Base-by-base conservation (phyloP, 768 basidiomycete species). In the Podaxis sp. region DNA sequence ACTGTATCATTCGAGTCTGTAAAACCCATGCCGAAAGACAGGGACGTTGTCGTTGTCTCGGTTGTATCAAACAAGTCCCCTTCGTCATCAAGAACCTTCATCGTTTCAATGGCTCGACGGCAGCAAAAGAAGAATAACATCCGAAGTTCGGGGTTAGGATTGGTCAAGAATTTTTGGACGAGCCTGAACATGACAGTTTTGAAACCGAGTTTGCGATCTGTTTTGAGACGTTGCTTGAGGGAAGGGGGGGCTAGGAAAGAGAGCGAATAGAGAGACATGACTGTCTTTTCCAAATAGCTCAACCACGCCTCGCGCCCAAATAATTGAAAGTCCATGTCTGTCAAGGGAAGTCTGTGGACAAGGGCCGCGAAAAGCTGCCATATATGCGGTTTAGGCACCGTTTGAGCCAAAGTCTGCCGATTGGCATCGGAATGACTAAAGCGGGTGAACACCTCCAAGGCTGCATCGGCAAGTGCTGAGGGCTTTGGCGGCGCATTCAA, bases 1-100 rank as follows among this genome's bases (percentile, higher is more conserved):
- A 77, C 77, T 16, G 72, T 81, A 65, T 91, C 89, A 6, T 83
- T 85, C 46, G 82, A 79, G 69, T 92, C 92, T 1, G 88, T 84
- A 67, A 88, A 92, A 13, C 90, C 91, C 82, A 93, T 89, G n/a
- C 91, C 91, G 69, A 92, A 93, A 4, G 88, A 79, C 54, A 93
- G 78, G 3, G 83, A 82, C 4, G 90, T 81, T 52, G 77, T 77
- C 16, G 79, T 75, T 18, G 84, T 72, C 63, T 87, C 84, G 2
- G 86, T 77, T 66, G 89, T 84, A 67, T 91, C 91, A 64, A 91
- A 89, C 38, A 82, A 78, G 68, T 93, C 91, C 64, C 84, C 83
- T 9, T 78, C 86, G 63, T 87, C 88, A 69, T 94, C 91, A 58
- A 94, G 74, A 37, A 91, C 73, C 70, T 91, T 91, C 80, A 92